phyloP scores from a whole-genome alignment of 1,139 yeast species.

The Suhomyces maxii region DNA sequence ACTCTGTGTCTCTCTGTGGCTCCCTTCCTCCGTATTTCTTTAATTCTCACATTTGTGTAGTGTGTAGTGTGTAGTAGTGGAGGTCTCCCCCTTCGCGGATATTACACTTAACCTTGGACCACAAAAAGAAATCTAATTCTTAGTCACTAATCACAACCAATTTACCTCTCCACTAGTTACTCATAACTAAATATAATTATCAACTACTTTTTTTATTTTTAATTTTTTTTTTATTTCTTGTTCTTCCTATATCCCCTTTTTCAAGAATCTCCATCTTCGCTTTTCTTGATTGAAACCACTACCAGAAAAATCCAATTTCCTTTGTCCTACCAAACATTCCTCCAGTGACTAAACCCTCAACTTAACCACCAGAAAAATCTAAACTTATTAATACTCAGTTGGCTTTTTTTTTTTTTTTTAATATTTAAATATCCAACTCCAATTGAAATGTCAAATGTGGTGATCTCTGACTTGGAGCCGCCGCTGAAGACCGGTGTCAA shows the following conservation, averaged over 20 bases:
- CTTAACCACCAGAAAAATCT: too few species aligned
- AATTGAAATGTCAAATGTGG: conserved; percentile 5
- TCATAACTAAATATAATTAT: not conserved
- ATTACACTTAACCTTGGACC: not conserved
- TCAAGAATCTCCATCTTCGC: too few species aligned
- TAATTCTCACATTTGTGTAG: too few species aligned
- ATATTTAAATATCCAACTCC: not conserved
- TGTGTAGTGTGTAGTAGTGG: not conserved
- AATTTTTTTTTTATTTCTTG: too few species aligned
- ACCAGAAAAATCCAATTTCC: too few species aligned
- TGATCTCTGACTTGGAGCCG: conserved; percentile 12
- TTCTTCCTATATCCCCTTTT: too few species aligned
- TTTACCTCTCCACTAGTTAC: not conserved
- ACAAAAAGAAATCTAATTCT: conserved; percentile 2
- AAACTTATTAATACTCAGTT: too few species aligned
- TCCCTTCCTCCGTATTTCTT: not conserved
- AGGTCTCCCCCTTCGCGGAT: not conserved
- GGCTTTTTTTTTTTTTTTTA: too few species aligned
- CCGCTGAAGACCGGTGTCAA: conserved; percentile 7
- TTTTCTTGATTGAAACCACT: too few species aligned
- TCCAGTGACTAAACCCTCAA: too few species aligned
- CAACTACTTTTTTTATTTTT: too few species aligned
- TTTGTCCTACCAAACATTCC: too few species aligned
- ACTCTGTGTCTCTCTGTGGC: not conserved
- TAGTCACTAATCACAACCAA: conserved; percentile 1